These are phyloP conservation scores for Chamaecrista fasciculata DNA, from an alignment of 306 rosid genomes.

Conservation along the genomic window DNA sequence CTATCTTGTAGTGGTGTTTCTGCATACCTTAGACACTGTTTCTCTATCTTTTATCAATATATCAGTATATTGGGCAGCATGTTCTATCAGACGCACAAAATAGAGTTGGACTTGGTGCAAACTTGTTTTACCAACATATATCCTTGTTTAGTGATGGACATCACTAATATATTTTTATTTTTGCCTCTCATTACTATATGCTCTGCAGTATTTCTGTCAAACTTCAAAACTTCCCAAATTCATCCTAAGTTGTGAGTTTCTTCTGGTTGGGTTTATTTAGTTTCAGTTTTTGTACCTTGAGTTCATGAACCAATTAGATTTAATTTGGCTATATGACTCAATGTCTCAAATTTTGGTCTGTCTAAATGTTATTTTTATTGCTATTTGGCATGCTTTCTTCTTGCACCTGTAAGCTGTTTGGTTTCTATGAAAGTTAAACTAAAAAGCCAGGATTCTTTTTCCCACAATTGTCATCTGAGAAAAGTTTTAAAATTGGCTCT, in stretches of 20 bases:
- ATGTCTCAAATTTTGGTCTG: not conserved
- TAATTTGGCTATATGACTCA: not conserved
- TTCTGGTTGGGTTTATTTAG: not conserved
- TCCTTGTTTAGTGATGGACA: too few relatives aligned
- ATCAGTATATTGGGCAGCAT: too few relatives aligned
- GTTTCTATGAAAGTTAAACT: not conserved
- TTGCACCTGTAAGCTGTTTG: conserved; percentile 7
- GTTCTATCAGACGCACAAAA: too few relatives aligned
- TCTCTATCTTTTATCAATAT: too few relatives aligned
- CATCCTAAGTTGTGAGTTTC: not conserved
- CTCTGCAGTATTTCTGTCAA: not conserved
- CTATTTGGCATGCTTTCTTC: not conserved
- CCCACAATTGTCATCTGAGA: not conserved
- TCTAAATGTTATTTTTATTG: not conserved
- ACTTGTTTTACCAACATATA: too few relatives aligned
- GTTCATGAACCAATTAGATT: conserved; percentile 1
- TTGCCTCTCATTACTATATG: too few relatives aligned
- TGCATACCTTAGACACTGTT: too few relatives aligned
- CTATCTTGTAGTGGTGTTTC: too few relatives aligned
- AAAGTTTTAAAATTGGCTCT: not conserved
- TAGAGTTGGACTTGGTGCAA: too few relatives aligned
- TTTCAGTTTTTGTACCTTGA: conserved; percentile 7
- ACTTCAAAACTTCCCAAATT: not conserved
- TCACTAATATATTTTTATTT: too few relatives aligned
- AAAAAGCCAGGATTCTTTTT: not conserved